Conservation (phyloP, 2,329 filamentous ascomycete species). For the Podosphaera leucotricha region DNA sequence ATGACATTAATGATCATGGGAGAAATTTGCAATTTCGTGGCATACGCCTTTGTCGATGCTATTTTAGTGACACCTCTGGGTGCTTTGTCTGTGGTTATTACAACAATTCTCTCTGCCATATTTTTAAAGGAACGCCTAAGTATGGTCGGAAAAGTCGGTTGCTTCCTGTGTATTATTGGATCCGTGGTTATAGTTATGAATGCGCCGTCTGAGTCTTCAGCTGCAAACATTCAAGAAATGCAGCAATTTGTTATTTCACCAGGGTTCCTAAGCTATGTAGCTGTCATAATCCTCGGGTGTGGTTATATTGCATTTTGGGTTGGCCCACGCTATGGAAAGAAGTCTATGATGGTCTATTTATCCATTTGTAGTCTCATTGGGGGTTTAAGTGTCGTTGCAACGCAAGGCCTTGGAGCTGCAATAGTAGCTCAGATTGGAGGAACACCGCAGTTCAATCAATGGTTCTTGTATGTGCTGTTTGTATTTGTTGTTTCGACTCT, state of each 20-base stretch:
- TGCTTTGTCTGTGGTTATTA: constrained; percentile 77
- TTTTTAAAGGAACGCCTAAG: constrained; percentile 90
- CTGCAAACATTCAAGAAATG: constrained; percentile 79
- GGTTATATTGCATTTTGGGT: constrained; percentile 53
- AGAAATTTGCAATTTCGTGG: constrained; percentile 91
- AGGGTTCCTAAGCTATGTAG: constrained; percentile 66
- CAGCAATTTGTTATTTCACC: constrained; percentile 65
- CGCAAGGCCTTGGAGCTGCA: constrained; percentile 75
- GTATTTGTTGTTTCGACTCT: constrained; percentile 80
- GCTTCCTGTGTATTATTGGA: constrained; percentile 84
- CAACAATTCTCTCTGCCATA: constrained; percentile 73
- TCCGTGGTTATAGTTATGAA: constrained; percentile 89
- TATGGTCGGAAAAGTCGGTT: constrained; percentile 87
- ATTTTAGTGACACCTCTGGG: constrained; percentile 86
- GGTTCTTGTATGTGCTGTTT: constrained; percentile 83
- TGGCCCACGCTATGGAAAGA: constrained; percentile 76
- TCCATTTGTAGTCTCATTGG: constrained; percentile 90
- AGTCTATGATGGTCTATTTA: constrained; percentile 93
- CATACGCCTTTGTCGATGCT: constrained; percentile 89
- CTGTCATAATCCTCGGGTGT: constrained; percentile 55
- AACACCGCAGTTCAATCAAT: constrained; percentile 78
- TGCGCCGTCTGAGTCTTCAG: constrained; percentile 65
- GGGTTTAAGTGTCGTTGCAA: constrained; percentile 81
- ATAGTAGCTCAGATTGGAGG: constrained; percentile 72
- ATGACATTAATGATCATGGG: constrained; percentile 96